Base-by-base conservation (phyloP, 2,329 filamentous ascomycete genomes). In the Fusarium anguioides region DNA sequence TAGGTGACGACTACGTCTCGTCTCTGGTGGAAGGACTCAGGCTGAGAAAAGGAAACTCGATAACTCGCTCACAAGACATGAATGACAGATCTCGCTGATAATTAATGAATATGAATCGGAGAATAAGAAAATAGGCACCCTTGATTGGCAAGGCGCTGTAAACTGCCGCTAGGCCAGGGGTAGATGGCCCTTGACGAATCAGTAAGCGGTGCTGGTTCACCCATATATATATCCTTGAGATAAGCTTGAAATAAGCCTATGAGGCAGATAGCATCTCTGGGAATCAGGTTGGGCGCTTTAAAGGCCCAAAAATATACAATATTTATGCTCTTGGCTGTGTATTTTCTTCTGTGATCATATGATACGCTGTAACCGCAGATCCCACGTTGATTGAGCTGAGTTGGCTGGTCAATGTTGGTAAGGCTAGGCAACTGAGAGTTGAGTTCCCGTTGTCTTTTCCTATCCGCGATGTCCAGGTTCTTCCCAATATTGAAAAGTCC, bases 401-500 rank as follows among this genome's bases (percentile, higher is more conserved):
- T 15, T 29, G 14, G 2, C 14, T 27, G 29, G 20, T n/a, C n/a
- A n/a, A 23, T 24, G 10, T 15, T 31, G 6, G 14, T 15, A 7
- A 15, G 47, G 2, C 6, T 15, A 21, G 10, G 6, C 33, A 15
- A 17, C 12, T 12, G 24, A 17, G 9, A 31, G 14, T 24, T 40
- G n/a, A 17, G 17, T n/a, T n/a, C n/a, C n/a, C n/a, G n/a, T n/a
- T 54, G 27, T 45, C 33, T 39, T 60, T 70, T 17, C 56, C 68
- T 2, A 65, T 72, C 24, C 54, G 55, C 35, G 72, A 75, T 35
- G 60, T 72, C 3, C 67, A 73, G 47, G 69, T 76, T 21, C 50
- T 71, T 11, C 66, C 72, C 6, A 44, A 60, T 8, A 64, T 75
- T 9, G 24, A 54, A 5, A 61, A 70, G 31, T 76, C 75, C 2